A percentile compares a stretch with the other conserved stretches of the same genome.
Conservation (phyloP, 2,329 filamentous ascomycete species). For the Juglanconis oblonga region DNA sequence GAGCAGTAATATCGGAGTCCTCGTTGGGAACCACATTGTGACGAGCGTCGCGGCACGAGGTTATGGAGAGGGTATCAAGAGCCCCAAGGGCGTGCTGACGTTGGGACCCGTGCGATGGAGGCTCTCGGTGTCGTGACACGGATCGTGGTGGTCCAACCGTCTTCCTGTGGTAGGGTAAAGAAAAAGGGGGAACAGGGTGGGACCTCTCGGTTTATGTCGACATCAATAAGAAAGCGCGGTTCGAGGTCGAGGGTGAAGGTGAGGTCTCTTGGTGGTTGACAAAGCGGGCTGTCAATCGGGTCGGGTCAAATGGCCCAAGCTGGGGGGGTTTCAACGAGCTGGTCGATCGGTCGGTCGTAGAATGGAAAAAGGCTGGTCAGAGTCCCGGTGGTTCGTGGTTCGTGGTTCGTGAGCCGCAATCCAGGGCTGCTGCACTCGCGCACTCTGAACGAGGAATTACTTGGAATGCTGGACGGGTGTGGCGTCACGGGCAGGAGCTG, state of each 20-base stretch:
- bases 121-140: neutral
- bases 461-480: constrained; percentile 2
- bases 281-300: neutral
- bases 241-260: constrained; percentile 4
- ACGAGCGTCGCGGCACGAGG: constrained; percentile 8
- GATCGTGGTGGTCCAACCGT: constrained; percentile 13
- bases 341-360: constrained; percentile 2
- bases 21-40: constrained; percentile 46
- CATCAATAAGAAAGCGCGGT: constrained; percentile 7
- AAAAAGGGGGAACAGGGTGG: neutral
- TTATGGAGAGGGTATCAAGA: neutral
- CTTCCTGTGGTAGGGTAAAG: constrained; percentile 3
- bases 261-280: neutral
- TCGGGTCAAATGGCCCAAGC: neutral
- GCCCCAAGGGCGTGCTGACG: constrained; percentile 6
- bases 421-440: neutral
- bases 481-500: neutral
- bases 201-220: constrained; percentile 5
- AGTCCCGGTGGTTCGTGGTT: neutral
- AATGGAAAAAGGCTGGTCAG: neutral
- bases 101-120: constrained; percentile 3
- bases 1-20: constrained; percentile 43
- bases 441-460: neutral
- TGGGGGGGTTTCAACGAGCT: neutral
- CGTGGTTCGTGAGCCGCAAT: neutral